Conservation (phyloP, 805 yeast genomes). For the Yamadazyma scolyti region DNA sequence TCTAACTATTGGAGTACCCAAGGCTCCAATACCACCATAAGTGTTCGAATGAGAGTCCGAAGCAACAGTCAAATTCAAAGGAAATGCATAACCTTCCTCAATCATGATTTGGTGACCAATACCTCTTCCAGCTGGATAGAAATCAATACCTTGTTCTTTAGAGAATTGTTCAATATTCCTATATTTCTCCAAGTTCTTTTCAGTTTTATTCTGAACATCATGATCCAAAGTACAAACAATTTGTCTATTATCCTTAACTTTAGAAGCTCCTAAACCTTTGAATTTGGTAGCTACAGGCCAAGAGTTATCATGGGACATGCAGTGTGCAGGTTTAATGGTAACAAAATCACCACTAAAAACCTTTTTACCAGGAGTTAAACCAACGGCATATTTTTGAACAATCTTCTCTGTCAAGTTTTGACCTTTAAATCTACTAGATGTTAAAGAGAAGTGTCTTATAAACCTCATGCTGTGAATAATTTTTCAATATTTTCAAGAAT, state of each 20-base stretch:
- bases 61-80: constrained; percentile 88
- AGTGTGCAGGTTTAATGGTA: constrained; percentile 90
- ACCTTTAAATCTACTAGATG: constrained; percentile 30
- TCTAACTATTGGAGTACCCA: constrained; percentile 97
- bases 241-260: constrained; percentile 81
- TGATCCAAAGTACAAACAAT: constrained; percentile 96
- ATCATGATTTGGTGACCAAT: constrained; percentile 99
- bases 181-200: constrained; percentile 85
- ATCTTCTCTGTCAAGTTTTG: constrained; percentile 96
- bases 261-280: constrained; percentile 87
- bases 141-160: constrained; percentile 85
- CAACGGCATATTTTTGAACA: constrained; percentile 90
- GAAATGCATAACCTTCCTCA: constrained; percentile 98
- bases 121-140: constrained; percentile 98
- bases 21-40: constrained; percentile 88
- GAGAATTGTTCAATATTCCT: constrained; percentile 87
- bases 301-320: constrained; percentile 98
- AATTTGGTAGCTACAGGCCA: constrained; percentile 99
- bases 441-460: constrained; percentile 17
- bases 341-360: constrained; percentile 94
- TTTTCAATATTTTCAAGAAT: no score
- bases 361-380: constrained; percentile 66
- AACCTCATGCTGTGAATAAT: constrained; percentile 1
- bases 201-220: constrained; percentile 92
- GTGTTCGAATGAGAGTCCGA: constrained; percentile 98